Evolutionary conservation across 176 grass and related monocot species (phyloP), one percentile per base, ranked within the genome.

Genomic region (Calamus simplicifolius): DNA sequence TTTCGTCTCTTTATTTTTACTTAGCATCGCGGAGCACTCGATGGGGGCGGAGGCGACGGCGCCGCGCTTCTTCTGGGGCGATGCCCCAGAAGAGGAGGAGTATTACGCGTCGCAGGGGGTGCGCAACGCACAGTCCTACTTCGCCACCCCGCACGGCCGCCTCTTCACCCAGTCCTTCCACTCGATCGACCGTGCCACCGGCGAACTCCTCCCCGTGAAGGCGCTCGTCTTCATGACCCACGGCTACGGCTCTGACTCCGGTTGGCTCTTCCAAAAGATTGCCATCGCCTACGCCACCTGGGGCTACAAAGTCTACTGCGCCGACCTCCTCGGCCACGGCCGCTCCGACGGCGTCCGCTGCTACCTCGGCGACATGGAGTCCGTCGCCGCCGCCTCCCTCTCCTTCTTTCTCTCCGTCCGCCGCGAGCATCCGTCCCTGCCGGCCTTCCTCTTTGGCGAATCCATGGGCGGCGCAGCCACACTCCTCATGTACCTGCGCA

Each of bases 101-200:
- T 85, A 84, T 56, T 85, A 81, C 61, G 51, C 73, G 14, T 78
- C 81, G 5, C 86, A 81, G 54, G 81, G 86, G 3, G 61, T 89
- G 48, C 74, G 64, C 27, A 76, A 89, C 68, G n/a, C 55, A 15
- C 77, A 84, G 25, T 51, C 77, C 54, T 89, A 67, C 71, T 80
- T 71, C 75, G 35, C 77, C 59, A 77, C 77, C 73, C 69, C 73
- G 18, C 59, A 77, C 49, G 81, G 85, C 27, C 86, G 81, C 58
- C 56, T 89, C 60, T 89, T 85, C 66, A 89, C 77, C 25, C 77
- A 89, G 51, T 81, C 85, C 51, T 89, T 89, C 73, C 85, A 84
- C 66, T 81, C 85, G 26, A 51, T 84, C 51, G 30, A 80, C 49
- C 18, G 60, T 3, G 50, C 55, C 6, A 63, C 27, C 56, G 77